Base-by-base conservation (phyloP, 2,329 filamentous ascomycete genomes). In the Pseudopithomyces maydicus region DNA sequence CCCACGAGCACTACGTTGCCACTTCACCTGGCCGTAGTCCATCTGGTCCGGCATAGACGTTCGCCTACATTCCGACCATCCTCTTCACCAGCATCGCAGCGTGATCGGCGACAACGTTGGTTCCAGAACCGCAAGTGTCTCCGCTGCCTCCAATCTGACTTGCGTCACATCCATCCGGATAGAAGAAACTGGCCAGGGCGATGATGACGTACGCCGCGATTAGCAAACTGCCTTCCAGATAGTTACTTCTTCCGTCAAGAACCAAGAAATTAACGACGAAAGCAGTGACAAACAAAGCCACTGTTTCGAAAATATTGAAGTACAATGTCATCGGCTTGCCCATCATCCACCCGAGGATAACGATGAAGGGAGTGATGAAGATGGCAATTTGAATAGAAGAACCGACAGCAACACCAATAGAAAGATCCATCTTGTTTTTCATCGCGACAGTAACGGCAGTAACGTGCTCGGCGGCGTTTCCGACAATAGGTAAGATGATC, bases 221-320 rank as follows among this genome's bases (percentile, higher is more conserved):
- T 33, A 95, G 76, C 56, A 94, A 77, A 58, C 87, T 86, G 2
- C 91, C 91, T 74, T 95, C 91, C 0, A 94, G 82, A 79, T 91
- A 95, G 66, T 94, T 91, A 60, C 88, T 92, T 73, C 91, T 86
- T 29, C 91, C 92, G 66, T 96, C 91, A 19, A 88, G 83, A 47
- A 96, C 91, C 42, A 96, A 78, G 72, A 96, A 96, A 72, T 96
- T 96, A 56, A 93, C 90, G 33, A 96, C 82, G 41, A 96, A 85
- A 0, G 91, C 90, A 1, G 91, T 88, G 12, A 95, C 90, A 65
- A 96, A 96, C 39, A 96, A 79, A 39, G 90, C 88, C 20, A 92
- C 78, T 1, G 84, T 86, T 71, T 86, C 84, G 61, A 86, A 86
- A 17, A 86, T 76, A 56, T 84, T 85, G 68, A 86, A 86, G 74